These are phyloP conservation scores for Fonsecaea pedrosoi DNA, from an alignment of 2,329 filamentous ascomycete genomes.

Conservation along the genomic window DNA sequence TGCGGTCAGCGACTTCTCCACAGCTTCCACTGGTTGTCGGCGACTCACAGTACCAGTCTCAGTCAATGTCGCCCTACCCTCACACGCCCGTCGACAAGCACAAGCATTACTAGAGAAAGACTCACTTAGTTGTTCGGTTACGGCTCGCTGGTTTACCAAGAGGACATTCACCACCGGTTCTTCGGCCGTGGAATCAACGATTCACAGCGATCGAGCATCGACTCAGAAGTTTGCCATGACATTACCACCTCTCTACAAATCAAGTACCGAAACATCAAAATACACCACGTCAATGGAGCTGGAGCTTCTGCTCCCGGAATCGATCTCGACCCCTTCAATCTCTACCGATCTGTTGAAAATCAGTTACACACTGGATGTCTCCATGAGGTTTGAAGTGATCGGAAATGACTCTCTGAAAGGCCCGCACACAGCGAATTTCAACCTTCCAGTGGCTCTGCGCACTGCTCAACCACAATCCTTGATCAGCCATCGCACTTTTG, in stretches of 20 bases:
- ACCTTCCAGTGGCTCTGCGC: conserved; percentile 29
- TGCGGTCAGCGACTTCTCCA: conserved; percentile 24
- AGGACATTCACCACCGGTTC: conserved; percentile 30
- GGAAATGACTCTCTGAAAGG: conserved; percentile 11
- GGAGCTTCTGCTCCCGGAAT: conserved; percentile 35
- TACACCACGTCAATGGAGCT: conserved; percentile 32
- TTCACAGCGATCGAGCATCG: conserved; percentile 28
- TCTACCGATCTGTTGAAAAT: conserved; percentile 30
- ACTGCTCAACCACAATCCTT: conserved; percentile 20
- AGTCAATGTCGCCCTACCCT: conserved; percentile 21
- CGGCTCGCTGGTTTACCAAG: conserved; percentile 32
- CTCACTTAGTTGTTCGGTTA: conserved; percentile 26
- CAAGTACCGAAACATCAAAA: conserved; percentile 13
- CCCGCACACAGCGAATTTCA: conserved; percentile 22
- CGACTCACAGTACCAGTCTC: conserved; percentile 31
- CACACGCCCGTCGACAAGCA: conserved; percentile 12
- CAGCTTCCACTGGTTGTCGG: conserved; percentile 29
- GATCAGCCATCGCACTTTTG: conserved; percentile 20
- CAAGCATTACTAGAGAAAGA: conserved; percentile 11
- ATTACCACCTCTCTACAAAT: conserved; percentile 31
- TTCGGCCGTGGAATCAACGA: conserved; percentile 19
- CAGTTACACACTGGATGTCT: conserved; percentile 31
- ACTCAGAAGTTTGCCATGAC: conserved; percentile 26
- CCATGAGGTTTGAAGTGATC: conserved; percentile 27
- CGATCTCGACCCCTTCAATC: conserved; percentile 30